These are phyloP conservation scores for Russula sp. DNA, from an alignment of 768 basidiomycete genomes.

Conservation along the genomic window DNA sequence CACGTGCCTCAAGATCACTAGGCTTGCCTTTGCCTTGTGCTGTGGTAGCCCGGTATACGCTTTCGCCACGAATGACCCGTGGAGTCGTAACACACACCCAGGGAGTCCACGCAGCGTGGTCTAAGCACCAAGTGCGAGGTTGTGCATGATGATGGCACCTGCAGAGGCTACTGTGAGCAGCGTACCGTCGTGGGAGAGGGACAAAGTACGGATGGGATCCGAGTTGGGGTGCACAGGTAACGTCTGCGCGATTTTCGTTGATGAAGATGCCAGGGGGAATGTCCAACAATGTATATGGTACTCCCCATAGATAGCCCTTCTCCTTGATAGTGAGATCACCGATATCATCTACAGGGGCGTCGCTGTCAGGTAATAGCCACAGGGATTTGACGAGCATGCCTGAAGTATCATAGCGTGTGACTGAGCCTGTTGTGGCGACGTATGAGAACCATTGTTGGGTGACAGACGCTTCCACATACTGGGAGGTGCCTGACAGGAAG, in stretches of 20 bases:
- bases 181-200: conserved; percentile 52
- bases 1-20: too few relatives aligned
- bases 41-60: too few relatives aligned
- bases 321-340: too few relatives aligned
- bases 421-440: conserved; percentile 41
- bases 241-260: conserved; percentile 30
- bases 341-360: too few relatives aligned
- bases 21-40: too few relatives aligned
- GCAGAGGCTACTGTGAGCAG: conserved; percentile 53
- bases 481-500: conserved; percentile 24
- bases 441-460: conserved; percentile 46
- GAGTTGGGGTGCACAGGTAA: conserved; percentile 45
- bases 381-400: conserved; percentile 30
- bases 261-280: conserved; percentile 31
- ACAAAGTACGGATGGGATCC: conserved; percentile 43
- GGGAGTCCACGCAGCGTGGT: conserved; percentile 51
- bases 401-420: conserved; percentile 51
- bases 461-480: conserved; percentile 45
- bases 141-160: conserved; percentile 51
- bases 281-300: conserved; percentile 47
- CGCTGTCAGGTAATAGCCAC: too few relatives aligned
- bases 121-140: conserved; percentile 49
- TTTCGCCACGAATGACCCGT: too few relatives aligned
- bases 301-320: conserved; percentile 30
- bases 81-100: too few relatives aligned